Percentiles rank a stretch among this genome's conserved stretches.
Evolutionary conservation across 1,139 yeast genomes (phyloP).

Genomic region (Kurtzmaniella quercitrusa): DNA sequence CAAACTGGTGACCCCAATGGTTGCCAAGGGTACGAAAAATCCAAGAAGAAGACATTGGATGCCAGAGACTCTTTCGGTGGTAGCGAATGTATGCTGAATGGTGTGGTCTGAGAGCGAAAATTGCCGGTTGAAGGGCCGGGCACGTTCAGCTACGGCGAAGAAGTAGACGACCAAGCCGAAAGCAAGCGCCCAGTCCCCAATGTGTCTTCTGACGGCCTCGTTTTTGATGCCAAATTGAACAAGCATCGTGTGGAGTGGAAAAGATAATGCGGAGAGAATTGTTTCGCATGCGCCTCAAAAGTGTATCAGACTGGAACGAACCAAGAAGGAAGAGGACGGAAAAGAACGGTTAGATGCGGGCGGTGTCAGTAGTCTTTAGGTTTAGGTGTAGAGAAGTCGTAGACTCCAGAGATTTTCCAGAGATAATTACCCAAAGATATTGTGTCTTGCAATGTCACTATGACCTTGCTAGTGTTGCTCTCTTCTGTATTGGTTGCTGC

Average conservation of each 20-base stretch:
- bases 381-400: too few species aligned
- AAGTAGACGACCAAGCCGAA: slow-evolving; percentile 24
- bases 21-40: slow-evolving; percentile 18
- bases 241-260: neutral
- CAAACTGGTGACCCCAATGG: slow-evolving; percentile 12
- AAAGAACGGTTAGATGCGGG: too few species aligned
- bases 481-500: too few species aligned
- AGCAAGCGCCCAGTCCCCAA: slow-evolving; percentile 34
- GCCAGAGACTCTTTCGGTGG: slow-evolving; percentile 37
- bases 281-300: neutral
- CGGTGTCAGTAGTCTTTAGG: too few species aligned
- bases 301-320: neutral
- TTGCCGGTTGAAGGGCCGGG: slow-evolving; percentile 34
- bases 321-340: too few species aligned
- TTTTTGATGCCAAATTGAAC: slow-evolving; percentile 1
- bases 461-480: too few species aligned
- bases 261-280: neutral
- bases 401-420: too few species aligned
- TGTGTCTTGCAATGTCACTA: too few species aligned
- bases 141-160: slow-evolving; percentile 32
- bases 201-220: slow-evolving; percentile 14
- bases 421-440: too few species aligned
- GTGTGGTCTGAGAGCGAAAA: slow-evolving; percentile 30
- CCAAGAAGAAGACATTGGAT: slow-evolving; percentile 22
- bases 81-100: slow-evolving; percentile 45